These are phyloP conservation scores for Pisolithus albus DNA, from an alignment of 768 basidiomycete genomes.

Conservation along the genomic window DNA sequence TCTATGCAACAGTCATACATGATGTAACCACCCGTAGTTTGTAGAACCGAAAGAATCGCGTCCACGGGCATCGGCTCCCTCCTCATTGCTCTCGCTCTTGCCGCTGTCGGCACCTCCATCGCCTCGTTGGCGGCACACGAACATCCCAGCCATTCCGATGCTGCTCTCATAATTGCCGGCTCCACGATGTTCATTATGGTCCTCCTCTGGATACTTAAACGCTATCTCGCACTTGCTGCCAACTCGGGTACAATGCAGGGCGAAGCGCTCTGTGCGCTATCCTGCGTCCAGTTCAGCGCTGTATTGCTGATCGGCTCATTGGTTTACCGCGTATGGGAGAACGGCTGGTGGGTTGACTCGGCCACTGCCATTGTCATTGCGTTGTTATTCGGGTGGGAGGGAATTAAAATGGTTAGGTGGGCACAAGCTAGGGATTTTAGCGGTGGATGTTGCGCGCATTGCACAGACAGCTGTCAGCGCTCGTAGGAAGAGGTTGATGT, in stretches of 20 bases:
- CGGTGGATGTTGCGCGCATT: conserved; percentile 32
- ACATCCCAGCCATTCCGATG: conserved; percentile 32
- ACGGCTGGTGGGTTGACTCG: conserved; percentile 44
- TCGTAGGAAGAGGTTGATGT: background rate
- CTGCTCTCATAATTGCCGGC: conserved; percentile 38
- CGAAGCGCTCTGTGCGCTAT: conserved; percentile 39
- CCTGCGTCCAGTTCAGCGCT: conserved; percentile 37
- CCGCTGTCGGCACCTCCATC: conserved; percentile 32
- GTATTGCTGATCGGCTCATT: conserved; percentile 38
- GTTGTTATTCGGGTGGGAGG: conserved; percentile 40
- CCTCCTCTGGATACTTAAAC: conserved; percentile 39
- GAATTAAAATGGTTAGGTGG: conserved; percentile 37
- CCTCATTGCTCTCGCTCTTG: conserved; percentile 31
- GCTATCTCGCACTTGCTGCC: conserved; percentile 38
- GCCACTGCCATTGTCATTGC: conserved; percentile 37
- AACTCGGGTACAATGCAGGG: conserved; percentile 39
- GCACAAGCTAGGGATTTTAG: conserved; percentile 28
- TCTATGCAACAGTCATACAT: background rate
- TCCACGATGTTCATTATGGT: conserved; percentile 34
- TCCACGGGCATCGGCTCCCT: conserved; percentile 32
- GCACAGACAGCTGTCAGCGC: conserved; percentile 1
- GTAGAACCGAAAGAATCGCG: conserved; percentile 33
- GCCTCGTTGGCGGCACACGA: conserved; percentile 29
- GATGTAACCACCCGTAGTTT: background rate
- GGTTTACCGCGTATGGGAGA: conserved; percentile 34